These are phyloP conservation scores for Mortierella sp. DNA, from an alignment of 371 early-diverging fungal genomes.

Conservation along the genomic window DNA sequence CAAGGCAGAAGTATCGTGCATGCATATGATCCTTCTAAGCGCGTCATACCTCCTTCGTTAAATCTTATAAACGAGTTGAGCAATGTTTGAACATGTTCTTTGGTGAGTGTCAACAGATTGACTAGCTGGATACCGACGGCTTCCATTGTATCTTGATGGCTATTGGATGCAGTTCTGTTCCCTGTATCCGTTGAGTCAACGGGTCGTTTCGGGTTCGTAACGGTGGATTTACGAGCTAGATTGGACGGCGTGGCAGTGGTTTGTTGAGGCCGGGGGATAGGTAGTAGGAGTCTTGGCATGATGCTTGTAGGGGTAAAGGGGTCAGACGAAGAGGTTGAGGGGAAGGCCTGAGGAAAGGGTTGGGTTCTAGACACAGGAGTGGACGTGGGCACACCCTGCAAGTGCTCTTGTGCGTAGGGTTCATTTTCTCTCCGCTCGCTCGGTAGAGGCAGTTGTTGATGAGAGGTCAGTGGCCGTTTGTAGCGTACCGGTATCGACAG, in stretches of 20 bases:
- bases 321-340: background rate
- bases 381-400: background rate
- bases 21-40: background rate
- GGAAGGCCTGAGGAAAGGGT: too few relatives aligned
- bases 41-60: background rate
- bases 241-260: background rate
- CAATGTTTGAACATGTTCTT: slow-evolving; percentile 20
- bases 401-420: slow-evolving; percentile 1
- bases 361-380: slow-evolving; percentile 6
- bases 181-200: background rate
- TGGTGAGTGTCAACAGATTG: slow-evolving; percentile 27
- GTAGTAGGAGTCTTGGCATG: too few relatives aligned
- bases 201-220: background rate
- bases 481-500: slow-evolving; percentile 1
- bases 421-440: background rate
- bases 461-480: slow-evolving; percentile 15
- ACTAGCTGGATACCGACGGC: slow-evolving; percentile 24
- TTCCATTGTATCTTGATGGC: slow-evolving; percentile 9
- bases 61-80: slow-evolving; percentile 20
- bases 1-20: background rate
- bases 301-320: background rate
- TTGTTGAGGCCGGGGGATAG: slow-evolving; percentile 28
- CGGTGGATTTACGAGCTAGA: slow-evolving; percentile 5
- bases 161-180: background rate
- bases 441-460: slow-evolving; percentile 4